Percentiles rank a stretch among this genome's conserved stretches.
Evolutionary conservation across 352 stramenopile genomes (phyloP).

Genomic region (Pythium brachiatum): DNA sequence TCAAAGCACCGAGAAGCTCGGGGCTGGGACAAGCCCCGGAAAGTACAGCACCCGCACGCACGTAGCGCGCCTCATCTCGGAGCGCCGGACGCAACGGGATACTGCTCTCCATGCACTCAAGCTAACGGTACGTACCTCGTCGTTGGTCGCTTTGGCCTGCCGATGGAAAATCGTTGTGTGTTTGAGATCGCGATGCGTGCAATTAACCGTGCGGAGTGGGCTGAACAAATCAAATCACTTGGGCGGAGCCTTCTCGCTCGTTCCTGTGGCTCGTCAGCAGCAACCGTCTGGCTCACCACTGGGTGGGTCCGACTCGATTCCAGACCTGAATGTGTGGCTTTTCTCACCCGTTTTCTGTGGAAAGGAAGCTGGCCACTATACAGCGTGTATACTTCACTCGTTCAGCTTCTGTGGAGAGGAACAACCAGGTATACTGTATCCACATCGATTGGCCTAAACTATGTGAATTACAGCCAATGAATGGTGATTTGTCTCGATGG

Average conservation of each 20-base stretch:
- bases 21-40: neutral
- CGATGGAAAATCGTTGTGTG: neutral
- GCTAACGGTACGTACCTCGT: neutral
- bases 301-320: slow-evolving; percentile 1
- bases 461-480: neutral
- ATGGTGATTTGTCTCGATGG: neutral
- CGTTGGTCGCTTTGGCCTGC: neutral
- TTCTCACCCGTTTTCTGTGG: neutral
- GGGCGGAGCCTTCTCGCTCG: neutral
- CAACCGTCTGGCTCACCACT: slow-evolving; percentile 3
- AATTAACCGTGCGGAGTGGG: too few species aligned
- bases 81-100: neutral
- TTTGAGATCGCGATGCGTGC: neutral
- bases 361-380: neutral
- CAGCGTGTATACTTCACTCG: neutral
- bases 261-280: neutral
- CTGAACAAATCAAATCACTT: too few species aligned
- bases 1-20: neutral
- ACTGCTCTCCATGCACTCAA: neutral
- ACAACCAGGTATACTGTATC: neutral
- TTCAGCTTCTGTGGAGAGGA: slow-evolving; percentile 1
- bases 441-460: neutral
- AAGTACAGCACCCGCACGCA: neutral
- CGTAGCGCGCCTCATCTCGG: neutral
- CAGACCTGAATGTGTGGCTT: neutral